These are phyloP conservation scores for Rutidosis leptorrhynchoides DNA, from an alignment of 129 eudicot genomes.

Conservation along the genomic window DNA sequence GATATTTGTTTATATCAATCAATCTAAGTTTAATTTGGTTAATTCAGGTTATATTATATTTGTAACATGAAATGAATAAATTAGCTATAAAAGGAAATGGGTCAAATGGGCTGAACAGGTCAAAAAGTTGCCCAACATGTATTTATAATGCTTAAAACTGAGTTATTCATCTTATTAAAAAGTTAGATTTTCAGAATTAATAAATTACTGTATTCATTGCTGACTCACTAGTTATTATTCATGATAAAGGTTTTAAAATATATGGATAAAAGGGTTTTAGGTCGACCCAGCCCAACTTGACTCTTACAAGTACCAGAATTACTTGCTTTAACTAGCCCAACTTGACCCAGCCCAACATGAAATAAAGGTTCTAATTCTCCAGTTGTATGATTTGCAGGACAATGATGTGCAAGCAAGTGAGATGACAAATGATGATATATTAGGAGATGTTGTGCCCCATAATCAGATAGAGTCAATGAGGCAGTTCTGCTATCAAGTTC, in stretches of 20 bases:
- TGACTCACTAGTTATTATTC: neutral
- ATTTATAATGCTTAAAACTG: neutral
- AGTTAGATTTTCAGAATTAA: neutral
- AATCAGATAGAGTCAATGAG: slow-evolving; percentile 45
- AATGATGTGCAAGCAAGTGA: slow-evolving; percentile 19
- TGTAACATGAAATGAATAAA: neutral
- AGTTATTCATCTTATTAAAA: neutral
- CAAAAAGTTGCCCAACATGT: neutral
- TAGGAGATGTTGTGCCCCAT: slow-evolving; percentile 54
- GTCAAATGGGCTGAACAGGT: neutral
- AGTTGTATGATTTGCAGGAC: slow-evolving; percentile 38
- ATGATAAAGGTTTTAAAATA: neutral
- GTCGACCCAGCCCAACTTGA: neutral
- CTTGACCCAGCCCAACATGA: too few relatives aligned
- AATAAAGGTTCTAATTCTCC: too few relatives aligned
- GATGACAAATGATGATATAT: slow-evolving; percentile 62
- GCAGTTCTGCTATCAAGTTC: slow-evolving; percentile 46
- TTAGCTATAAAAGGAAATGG: neutral
- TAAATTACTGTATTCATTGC: neutral
- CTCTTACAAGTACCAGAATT: neutral
- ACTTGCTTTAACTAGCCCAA: neutral
- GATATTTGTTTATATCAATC: neutral
- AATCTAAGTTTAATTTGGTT: neutral
- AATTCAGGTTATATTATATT: neutral
- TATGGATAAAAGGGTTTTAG: neutral